Evolutionary conservation across 2,329 filamentous ascomycete genomes (phyloP), one percentile per base, ranked within the genome.

Genomic region (Aspergillus pseudoglaucus): DNA sequence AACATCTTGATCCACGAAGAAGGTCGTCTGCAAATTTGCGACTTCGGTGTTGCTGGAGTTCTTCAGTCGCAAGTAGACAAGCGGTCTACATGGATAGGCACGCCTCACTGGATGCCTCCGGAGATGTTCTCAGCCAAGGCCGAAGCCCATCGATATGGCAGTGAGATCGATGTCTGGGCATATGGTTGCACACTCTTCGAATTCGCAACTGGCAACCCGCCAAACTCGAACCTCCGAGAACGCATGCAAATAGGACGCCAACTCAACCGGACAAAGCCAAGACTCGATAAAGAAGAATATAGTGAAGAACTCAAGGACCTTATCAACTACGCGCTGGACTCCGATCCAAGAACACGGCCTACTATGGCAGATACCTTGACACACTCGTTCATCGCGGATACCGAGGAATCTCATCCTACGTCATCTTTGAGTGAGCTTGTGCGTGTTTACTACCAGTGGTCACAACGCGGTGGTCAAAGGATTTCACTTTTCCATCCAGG

Each of bases 51-150:
- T 22, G 79, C 82, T 32, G 80, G 79, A n/a, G 70, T 82, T 7
- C 69, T 84, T 8, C 79, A 84, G 53, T 78, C 75, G 3, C 74
- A 79, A 48, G 70, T 74, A 47, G 77, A 80, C 47, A 85, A 84
- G 64, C 73, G 82, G 47, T 78, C 77, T 8, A 85, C 82, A 4
- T 82, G 84, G 62, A 79, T 85, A 44, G 82, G 82, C 20, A 85
- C 82, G 3, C 79, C 81, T 3, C 78, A 83, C 58, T 85, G 80
- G 78, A 83, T 85, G 81, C 78, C 82, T 5, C 80, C 78, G 4
- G 82, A 85, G 59, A 71, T 84, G 61, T 75, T 75, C 52, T 58
- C 67, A 40, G 62, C 59, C 40, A 59, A 60, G 3, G 59, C 61
- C 8, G 65, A 68, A 47, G 69, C 65, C 6, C 69, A 72, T 45